These are phyloP conservation scores for Zygotorulaspora sp. DNA, from an alignment of 805 yeast species.

Conservation along the genomic window DNA sequence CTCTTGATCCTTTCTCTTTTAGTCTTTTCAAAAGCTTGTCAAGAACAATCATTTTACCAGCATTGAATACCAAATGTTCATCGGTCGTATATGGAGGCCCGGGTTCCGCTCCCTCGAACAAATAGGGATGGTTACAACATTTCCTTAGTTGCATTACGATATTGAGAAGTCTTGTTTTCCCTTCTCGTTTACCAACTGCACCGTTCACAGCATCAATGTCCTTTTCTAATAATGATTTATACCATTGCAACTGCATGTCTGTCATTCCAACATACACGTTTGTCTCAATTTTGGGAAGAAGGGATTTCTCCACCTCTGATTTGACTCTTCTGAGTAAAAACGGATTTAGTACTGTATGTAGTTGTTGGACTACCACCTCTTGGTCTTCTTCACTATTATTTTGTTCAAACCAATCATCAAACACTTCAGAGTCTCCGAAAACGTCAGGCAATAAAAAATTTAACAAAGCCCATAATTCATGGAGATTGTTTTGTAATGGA, in stretches of 20 bases:
- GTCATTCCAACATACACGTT: conserved; percentile 93
- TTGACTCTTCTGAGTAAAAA: conserved; percentile 85
- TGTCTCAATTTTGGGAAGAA: conserved; percentile 84
- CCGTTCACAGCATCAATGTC: conserved; percentile 97
- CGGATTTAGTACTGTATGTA: conserved; percentile 85
- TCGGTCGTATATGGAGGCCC: conserved; percentile 97
- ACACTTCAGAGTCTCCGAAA: conserved; percentile 83
- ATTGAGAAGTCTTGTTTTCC: conserved; percentile 82
- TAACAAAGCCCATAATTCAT: conserved; percentile 92
- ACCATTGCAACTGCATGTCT: conserved; percentile 92
- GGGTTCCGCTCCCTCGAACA: conserved; percentile 98
- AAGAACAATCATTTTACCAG: conserved; percentile 85
- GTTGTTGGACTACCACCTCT: conserved; percentile 78
- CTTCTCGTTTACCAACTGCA: conserved; percentile 88
- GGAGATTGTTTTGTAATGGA: conserved; percentile 89
- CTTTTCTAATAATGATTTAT: conserved; percentile 78
- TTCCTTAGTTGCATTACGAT: conserved; percentile 96
- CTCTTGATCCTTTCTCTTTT: conserved; percentile 77
- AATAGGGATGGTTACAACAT: conserved; percentile 95
- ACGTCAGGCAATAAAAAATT: conserved; percentile 92
- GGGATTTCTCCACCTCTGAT: conserved; percentile 86
- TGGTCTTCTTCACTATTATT: conserved; percentile 51
- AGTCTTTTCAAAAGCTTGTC: conserved; percentile 76
- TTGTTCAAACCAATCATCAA: conserved; percentile 81
- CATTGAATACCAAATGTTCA: conserved; percentile 84